Base-by-base conservation (phyloP, 2,329 filamentous ascomycete species). In the Fusarium acutatum region DNA sequence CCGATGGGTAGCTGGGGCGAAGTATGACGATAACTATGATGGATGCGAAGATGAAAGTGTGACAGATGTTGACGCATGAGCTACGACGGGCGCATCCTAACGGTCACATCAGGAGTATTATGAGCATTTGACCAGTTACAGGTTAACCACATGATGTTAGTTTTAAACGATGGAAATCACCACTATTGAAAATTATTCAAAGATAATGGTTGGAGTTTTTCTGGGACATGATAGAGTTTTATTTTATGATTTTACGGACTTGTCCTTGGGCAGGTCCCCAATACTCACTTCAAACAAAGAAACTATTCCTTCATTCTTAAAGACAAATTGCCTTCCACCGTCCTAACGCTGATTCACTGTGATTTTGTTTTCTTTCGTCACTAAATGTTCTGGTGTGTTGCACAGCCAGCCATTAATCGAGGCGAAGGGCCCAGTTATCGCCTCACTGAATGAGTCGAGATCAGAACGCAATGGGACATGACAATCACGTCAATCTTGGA, bases 1-100 rank as follows among this genome's bases (percentile, higher is more conserved):
- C 89, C 88, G 14, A 90, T 93, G 86, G 93, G 93, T 22, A 91
- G 89, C 75, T 96, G 94, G 94, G 93, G 93, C 15, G 94, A 96
- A 83, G 89, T 93, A 32, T 92, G 76, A 81, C 56, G 60, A 68
- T 52, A 24, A 54, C 18, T 35, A 58, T 41, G 49, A 56, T 61
- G 52, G 43, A 64, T 53, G 64, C 60, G 38, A 68, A 41, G 61
- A 65, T 60, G 35, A 63, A 52, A 54, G 47, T 54, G 62, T 59
- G 50, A 59, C 64, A 59, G 35, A 57, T 53, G 46, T 56, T 66
- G 35, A 57, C 43, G 64, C 40, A 47, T 35, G 44, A 68, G 49
- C n/a, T 38, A 67, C 24, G 54, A 60, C 35, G 58, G 41, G 59
- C 43, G 68, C 61, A 68, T 53, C 37, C 53, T 63, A 61, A 59